Evolutionary conservation across 2,329 filamentous ascomycete genomes (phyloP).

Genomic region (Gremmenia infestans): DNA sequence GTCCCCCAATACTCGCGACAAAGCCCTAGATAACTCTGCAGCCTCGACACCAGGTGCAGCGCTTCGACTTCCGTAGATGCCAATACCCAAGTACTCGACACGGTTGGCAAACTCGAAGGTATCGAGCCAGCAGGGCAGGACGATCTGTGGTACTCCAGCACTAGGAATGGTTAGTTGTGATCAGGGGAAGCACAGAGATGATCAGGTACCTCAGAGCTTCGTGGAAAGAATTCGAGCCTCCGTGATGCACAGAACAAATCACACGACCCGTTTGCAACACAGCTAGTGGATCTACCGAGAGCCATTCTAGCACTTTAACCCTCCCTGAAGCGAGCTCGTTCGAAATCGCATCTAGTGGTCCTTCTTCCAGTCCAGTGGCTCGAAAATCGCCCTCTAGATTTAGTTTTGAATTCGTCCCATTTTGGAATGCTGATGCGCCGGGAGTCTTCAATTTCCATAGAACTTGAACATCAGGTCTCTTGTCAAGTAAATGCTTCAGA

Average conservation of each 20-base stretch:
- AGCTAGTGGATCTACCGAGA: slow-evolving; percentile 35
- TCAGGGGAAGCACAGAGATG: slow-evolving; percentile 4
- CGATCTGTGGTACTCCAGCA: slow-evolving; percentile 40
- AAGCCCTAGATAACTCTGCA: slow-evolving; percentile 13
- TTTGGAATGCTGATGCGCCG: slow-evolving; percentile 4
- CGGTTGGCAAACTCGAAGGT: slow-evolving; percentile 41
- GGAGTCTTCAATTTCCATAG: slow-evolving; percentile 34
- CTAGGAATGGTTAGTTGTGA: slow-evolving; percentile 23
- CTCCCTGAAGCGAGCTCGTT: slow-evolving; percentile 17
- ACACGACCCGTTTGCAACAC: slow-evolving; percentile 35
- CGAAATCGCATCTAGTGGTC: slow-evolving; percentile 8
- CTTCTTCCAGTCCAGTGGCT: background rate
- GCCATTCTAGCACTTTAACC: slow-evolving; percentile 38
- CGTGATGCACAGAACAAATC: slow-evolving; percentile 35
- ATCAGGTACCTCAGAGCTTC: slow-evolving; percentile 39
- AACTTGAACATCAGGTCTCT: slow-evolving; percentile 25
- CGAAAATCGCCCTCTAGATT: background rate
- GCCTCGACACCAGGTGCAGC: slow-evolving; percentile 15
- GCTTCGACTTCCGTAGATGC: slow-evolving; percentile 23
- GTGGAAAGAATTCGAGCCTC: slow-evolving; percentile 38
- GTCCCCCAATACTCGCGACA: slow-evolving; percentile 17
- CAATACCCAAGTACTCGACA: slow-evolving; percentile 40
- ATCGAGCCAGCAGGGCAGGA: slow-evolving; percentile 44
- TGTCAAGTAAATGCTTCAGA: slow-evolving; percentile 34
- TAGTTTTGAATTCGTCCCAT: background rate